Evolutionary conservation across 352 stramenopile species (phyloP).

Genomic region (Saprolegnia diclina): DNA sequence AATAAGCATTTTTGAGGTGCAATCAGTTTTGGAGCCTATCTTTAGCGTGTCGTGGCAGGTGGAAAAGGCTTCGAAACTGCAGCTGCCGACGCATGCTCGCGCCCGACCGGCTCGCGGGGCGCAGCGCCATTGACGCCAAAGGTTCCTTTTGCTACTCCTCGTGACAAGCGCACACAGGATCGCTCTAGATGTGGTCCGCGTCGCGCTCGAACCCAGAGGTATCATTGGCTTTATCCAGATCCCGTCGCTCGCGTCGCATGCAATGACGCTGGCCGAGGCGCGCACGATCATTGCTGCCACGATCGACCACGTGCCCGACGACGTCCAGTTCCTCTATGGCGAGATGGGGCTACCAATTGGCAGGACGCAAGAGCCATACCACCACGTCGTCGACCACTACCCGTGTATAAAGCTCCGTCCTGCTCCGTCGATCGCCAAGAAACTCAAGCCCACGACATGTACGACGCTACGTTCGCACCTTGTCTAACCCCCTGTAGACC

Average conservation of each 20-base stretch:
- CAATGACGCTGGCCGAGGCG: conserved; percentile 54
- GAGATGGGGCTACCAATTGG: conserved; percentile 58
- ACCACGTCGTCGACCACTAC: conserved; percentile 57
- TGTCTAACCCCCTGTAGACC: not conserved
- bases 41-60: not conserved
- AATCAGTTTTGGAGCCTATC: not conserved
- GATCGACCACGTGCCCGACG: conserved; percentile 51
- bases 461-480: not conserved
- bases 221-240: conserved; percentile 75
- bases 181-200: conserved; percentile 46
- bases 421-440: conserved; percentile 1
- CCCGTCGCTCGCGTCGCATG: conserved; percentile 34
- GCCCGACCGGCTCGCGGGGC: not conserved
- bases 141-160: not conserved
- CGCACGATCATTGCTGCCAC: conserved; percentile 59
- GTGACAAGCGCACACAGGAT: not conserved
- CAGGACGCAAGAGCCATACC: conserved; percentile 47
- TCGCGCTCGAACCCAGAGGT: conserved; percentile 52
- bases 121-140: not conserved
- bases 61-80: conserved; percentile 8
- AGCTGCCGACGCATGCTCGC: not conserved
- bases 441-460: not conserved
- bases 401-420: conserved; percentile 68
- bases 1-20: no score
- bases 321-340: conserved; percentile 66